Evolutionary conservation across 305 asterid species (phyloP).

Genomic region (Solanum aculeatissimum): DNA sequence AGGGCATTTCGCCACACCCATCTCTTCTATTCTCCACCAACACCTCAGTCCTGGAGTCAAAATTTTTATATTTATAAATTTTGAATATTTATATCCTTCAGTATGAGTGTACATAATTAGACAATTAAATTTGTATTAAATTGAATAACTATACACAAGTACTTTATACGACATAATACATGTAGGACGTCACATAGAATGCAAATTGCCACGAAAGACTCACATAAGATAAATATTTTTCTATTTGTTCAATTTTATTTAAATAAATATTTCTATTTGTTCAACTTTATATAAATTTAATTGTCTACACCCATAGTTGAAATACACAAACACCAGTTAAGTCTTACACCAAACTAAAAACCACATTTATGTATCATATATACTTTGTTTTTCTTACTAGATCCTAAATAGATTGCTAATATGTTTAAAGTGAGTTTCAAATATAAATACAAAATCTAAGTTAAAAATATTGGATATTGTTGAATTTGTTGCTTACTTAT

Average conservation of each 20-base stretch:
- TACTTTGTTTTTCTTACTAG: too few relatives aligned
- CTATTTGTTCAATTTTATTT: too few relatives aligned
- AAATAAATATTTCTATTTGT: too few relatives aligned
- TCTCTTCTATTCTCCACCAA: not conserved
- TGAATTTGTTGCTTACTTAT: not conserved
- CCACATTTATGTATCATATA: not conserved
- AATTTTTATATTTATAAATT: not conserved
- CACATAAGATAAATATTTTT: too few relatives aligned
- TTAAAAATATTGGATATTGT: not conserved
- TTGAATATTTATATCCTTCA: too few relatives aligned
- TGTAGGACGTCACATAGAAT: not conserved
- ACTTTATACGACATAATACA: not conserved
- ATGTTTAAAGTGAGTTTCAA: not conserved
- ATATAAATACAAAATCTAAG: not conserved
- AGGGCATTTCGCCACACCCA: constrained; percentile 8
- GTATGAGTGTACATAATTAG: not conserved
- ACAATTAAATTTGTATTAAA: not conserved
- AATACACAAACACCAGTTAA: not conserved
- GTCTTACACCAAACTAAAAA: too few relatives aligned
- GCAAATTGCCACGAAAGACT: too few relatives aligned
- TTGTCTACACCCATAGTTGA: not conserved
- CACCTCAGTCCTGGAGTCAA: accelerated
- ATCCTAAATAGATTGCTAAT: not conserved
- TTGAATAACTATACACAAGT: not conserved
- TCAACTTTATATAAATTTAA: too few relatives aligned